phyloP scores from a whole-genome alignment of 495 filamentous ascomycete genomes.

The Entonaema liquescens region DNA sequence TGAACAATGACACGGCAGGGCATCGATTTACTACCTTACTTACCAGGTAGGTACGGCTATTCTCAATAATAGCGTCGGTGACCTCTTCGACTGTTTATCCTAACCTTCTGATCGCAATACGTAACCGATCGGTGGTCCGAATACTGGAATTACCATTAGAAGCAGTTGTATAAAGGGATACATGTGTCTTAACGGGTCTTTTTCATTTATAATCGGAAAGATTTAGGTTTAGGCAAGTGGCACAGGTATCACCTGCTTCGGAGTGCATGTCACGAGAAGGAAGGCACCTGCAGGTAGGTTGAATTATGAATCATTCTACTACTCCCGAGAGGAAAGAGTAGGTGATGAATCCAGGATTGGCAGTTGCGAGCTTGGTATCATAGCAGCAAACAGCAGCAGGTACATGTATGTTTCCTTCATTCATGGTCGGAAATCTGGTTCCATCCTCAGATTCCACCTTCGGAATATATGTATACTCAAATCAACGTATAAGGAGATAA shows the following conservation, averaged over 20 bases:
- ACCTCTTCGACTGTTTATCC: not conserved
- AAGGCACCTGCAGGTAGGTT: not conserved
- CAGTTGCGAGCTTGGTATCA: not conserved
- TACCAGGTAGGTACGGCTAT: slow-evolving; percentile 21
- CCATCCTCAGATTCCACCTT: not conserved
- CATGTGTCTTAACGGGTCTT: not conserved
- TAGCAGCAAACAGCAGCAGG: not conserved
- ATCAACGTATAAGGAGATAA: not conserved
- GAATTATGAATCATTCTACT: not conserved
- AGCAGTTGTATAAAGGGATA: not conserved
- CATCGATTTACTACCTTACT: slow-evolving; percentile 31
- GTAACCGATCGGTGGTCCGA: not conserved
- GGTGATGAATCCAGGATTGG: not conserved
- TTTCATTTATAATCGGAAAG: not conserved
- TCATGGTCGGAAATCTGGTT: not conserved
- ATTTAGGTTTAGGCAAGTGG: not conserved
- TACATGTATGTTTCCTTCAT: not conserved
- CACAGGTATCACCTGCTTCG: not conserved
- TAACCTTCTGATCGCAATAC: slow-evolving; percentile 1
- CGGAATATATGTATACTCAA: not conserved
- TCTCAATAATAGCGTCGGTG: slow-evolving; percentile 1
- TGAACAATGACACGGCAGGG: slow-evolving; percentile 7
- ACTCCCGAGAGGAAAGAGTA: not conserved
- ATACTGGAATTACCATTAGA: no score
- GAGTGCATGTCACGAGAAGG: not conserved